These are phyloP conservation scores for Fistulina hepatica DNA, from an alignment of 1,284 basidiomycete species.

Conservation along the genomic window DNA sequence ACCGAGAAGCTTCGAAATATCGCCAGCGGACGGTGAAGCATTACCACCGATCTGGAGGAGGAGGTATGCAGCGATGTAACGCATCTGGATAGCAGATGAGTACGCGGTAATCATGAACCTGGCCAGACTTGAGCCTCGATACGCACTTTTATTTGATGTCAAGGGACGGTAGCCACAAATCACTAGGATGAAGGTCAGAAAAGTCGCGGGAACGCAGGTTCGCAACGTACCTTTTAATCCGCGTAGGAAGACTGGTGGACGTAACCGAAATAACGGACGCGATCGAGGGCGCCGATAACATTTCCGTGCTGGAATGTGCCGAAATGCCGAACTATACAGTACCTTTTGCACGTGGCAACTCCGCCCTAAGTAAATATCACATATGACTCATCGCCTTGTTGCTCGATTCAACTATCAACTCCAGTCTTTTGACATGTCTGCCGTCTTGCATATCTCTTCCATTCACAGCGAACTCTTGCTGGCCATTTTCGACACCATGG, in stretches of 20 bases:
- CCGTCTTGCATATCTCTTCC: too few species aligned
- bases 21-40: constrained; percentile 74
- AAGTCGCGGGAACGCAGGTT: constrained; percentile 1
- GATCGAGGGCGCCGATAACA: too few species aligned
- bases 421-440: too few species aligned
- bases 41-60: constrained; percentile 96
- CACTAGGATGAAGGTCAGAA: constrained; percentile 34
- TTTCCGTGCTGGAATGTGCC: too few species aligned
- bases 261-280: too few species aligned
- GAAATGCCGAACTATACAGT: too few species aligned
- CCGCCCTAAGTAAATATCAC: too few species aligned
- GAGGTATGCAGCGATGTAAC: constrained; percentile 95
- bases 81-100: constrained; percentile 52
- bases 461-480: too few species aligned
- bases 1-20: constrained; percentile 84
- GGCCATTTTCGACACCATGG: too few species aligned
- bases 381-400: too few species aligned
- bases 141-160: constrained; percentile 32
- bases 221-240: constrained; percentile 68
- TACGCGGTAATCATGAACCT: constrained; percentile 5
- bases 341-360: too few species aligned
- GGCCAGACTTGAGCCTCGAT: not conserved
- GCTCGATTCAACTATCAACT: too few species aligned
- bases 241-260: constrained; percentile 75
- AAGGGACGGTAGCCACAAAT: constrained; percentile 75